Evolutionary conservation across 768 basidiomycete genomes (phyloP), one percentile per base, ranked within the genome.

Genomic region (Kwoniella sp.): DNA sequence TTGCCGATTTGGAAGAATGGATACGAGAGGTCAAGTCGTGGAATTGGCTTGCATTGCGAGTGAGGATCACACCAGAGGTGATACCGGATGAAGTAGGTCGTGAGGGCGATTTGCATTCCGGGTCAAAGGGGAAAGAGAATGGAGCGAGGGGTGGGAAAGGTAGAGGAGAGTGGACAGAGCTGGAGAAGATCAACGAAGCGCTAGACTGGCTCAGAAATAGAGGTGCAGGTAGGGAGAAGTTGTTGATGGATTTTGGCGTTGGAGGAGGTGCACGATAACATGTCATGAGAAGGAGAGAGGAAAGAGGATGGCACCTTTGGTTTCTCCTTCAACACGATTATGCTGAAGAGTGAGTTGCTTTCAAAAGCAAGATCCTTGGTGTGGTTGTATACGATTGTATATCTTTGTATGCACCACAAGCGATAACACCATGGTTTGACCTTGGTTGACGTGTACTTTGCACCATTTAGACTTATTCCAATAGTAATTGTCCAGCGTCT

Each of bases 21-120:
- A 84, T 88, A 0, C 80, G 74, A 21, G 87, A 87, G 55, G 84
- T 90, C 58, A 89, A 87, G 72, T 83, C 82, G 21, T 89, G 90
- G 88, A 88, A 90, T 70, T 90, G 89, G 90, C 81, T 90, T 0
- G 89, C 89, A 10, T 77, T 90, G 65, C 82, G 84, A 58, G 79
- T 88, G 5, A 78, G 89, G 24, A 88, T 89, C 9, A 26, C 44
- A 8, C 49, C 29, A 19, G 63, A 66, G 51, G 27, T 53, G 24
- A 26, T 69, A 36, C 22, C 19, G 21, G 36, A 33, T 17, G 62
- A 46, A 36, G 27, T 33, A 54, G 56, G 49, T 0, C 25, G 9
- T 27, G 60, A 30, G 27, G 60, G n/a, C n/a, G n/a, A 22, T 12
- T 15, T 19, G 17, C 17, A 6, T 6, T 9, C 33, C 5, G 13